Base-by-base conservation (phyloP, 2,329 filamentous ascomycete species). In the Aspergillus fumigatus region DNA sequence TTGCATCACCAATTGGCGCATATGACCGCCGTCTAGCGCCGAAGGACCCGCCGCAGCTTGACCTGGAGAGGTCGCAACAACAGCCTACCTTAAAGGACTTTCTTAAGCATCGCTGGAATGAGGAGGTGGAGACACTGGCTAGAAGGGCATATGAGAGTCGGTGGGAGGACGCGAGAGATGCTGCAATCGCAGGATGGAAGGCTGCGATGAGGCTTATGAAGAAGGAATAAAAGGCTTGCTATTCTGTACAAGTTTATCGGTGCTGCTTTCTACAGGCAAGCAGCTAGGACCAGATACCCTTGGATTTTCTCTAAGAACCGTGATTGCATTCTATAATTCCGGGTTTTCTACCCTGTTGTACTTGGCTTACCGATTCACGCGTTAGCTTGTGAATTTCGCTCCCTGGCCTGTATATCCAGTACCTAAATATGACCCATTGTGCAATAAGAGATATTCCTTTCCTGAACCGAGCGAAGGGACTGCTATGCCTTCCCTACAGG, bases 21-120 rank as follows among this genome's bases (percentile, higher is more conserved):
- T 74, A 73, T 55, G 69, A 73, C 56, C 69, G 72, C 38, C 66
- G 67, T 14, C 60, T 68, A 14, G 53, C 62, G 6, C 65, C 64
- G 27, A 59, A 56, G 14, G 56, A 62, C 25, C 43, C 26, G 23
- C 43, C 43, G 7, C 43, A 19, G 10, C 21, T 47, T 23, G 43
- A 47, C 23, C 43, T 23, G 2, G 43, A 47, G 11, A 21, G 21
- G 21, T 23, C 43, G 6, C 52, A 9, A 55, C 51, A 27, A 47
- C 29, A 49, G 51, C 79, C 81, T 27, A 79, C 80, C 50, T 76
- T 89, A 51, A 70, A 85, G 53, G 88, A 92, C 69, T 78, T 84
- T 38, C 80, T 87, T 65, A 93, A 93, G 77, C 87, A 89, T 67
- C 79, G 84, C 58, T 93, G 89, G 89, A 93, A 94, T 72, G 74